These are phyloP conservation scores for Pythium oligandrum DNA, from an alignment of 352 stramenopile species.

Conservation along the genomic window DNA sequence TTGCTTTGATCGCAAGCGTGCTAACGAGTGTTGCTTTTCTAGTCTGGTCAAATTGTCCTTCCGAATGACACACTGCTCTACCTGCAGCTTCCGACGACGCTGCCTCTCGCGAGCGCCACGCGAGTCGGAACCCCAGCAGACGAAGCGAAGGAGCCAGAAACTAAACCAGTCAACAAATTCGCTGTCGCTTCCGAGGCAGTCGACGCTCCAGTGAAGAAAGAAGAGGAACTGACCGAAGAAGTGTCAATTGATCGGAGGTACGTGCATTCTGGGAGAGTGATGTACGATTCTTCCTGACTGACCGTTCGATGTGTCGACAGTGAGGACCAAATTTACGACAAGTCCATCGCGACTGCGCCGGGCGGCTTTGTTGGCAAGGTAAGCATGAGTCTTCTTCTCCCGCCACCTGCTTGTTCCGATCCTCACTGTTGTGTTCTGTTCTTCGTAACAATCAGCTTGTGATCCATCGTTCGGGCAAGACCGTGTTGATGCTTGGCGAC, in stretches of 20 bases:
- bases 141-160: constrained; percentile 18
- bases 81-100: constrained; percentile 78
- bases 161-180: constrained; percentile 21
- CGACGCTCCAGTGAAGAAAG: constrained; percentile 14
- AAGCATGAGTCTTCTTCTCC: background rate
- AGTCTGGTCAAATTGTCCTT: constrained; percentile 46
- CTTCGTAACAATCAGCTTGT: constrained; percentile 39
- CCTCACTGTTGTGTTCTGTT: background rate
- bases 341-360: constrained; percentile 58
- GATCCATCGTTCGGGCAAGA: constrained; percentile 83
- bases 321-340: constrained; percentile 61
- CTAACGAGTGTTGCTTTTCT: background rate
- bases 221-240: constrained; percentile 22
- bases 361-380: constrained; percentile 84
- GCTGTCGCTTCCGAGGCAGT: constrained; percentile 11
- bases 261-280: constrained; percentile 1
- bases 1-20: constrained; percentile 1
- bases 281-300: background rate
- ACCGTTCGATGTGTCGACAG: constrained; percentile 14
- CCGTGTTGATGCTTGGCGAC: constrained; percentile 80
- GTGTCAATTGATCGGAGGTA: constrained; percentile 16
- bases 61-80: constrained; percentile 74
- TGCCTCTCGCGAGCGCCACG: constrained; percentile 56
- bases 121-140: constrained; percentile 22
- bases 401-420: background rate